These are phyloP conservation scores for Lactarius hengduanensis DNA, from an alignment of 768 basidiomycete species.

Conservation along the genomic window DNA sequence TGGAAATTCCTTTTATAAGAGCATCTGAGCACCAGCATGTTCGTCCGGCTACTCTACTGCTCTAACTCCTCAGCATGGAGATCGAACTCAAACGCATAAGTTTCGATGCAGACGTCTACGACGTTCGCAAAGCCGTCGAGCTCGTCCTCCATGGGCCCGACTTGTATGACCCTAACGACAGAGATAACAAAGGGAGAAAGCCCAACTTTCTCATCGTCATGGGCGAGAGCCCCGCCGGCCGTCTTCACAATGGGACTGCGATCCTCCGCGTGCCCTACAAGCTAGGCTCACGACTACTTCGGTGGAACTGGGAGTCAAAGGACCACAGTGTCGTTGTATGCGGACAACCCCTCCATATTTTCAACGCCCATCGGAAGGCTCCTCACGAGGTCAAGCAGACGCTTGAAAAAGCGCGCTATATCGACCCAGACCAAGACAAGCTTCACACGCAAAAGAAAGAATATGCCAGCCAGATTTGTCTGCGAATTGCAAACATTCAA, in stretches of 20 bases:
- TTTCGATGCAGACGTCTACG: conserved; percentile 48
- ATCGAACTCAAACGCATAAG: conserved; percentile 38
- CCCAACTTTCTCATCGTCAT: conserved; percentile 65
- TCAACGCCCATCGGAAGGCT: conserved; percentile 13
- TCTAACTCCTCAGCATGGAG: conserved; percentile 36
- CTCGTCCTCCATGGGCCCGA: conserved; percentile 52
- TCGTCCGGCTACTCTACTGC: background rate
- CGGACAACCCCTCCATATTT: conserved; percentile 29
- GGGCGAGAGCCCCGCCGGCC: conserved; percentile 47
- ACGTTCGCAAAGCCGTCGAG: conserved; percentile 56
- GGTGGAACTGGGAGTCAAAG: conserved; percentile 38
- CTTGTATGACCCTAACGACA: conserved; percentile 41
- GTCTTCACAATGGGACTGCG: conserved; percentile 57
- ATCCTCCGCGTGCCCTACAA: conserved; percentile 34
- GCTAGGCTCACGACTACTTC: conserved; percentile 48
- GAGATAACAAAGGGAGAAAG: conserved; percentile 30
- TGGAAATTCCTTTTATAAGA: background rate
- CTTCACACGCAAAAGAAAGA: conserved; percentile 28
- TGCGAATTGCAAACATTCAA: conserved; percentile 63
- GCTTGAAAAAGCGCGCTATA: conserved; percentile 37
- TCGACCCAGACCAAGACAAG: conserved; percentile 36
- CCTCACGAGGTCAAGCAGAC: conserved; percentile 17
- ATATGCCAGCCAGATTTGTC: conserved; percentile 42
- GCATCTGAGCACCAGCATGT: background rate
- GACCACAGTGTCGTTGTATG: conserved; percentile 33